Evolutionary conservation across 805 yeast genomes (phyloP), one percentile per base, ranked within the genome.

Genomic region (Pichia nakasei): DNA sequence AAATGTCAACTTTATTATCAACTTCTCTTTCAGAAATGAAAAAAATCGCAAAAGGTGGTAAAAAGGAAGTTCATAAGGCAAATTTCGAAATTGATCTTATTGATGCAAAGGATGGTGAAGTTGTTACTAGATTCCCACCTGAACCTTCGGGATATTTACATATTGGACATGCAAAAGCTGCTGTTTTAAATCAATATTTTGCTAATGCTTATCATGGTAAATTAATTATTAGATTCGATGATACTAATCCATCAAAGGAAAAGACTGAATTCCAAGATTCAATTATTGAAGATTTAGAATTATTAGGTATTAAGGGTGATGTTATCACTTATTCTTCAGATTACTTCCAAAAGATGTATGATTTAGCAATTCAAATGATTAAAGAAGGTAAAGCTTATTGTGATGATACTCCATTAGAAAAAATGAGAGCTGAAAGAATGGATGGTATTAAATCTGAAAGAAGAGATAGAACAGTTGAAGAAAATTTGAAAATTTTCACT

Each of bases 91-190:
- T 93, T 58, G 93, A 86, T 58, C 77, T 93, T 53, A 85, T 84
- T 47, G 94, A 80, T 62, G 99, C 99, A 47, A 80, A 76, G 58
- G 80, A 83, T 46, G 99, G 99, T 52, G 72, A 89, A 67, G 99
- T 93, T 46, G 97, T 94, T 43, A 94, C 98, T 43, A 84, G 99
- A 70, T 93, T 93, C 80, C 98, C 96, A 42, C 99, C 99, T 52
- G 99, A 93, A 72, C 99, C 99, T 48, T 85, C 95, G 69, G 99
- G 99, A 69, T 93, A 89, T 67, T 76, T 93, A 67, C 99, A 93
- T 68, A 93, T 93, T 68, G 99, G 99, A 55, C 99, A 93, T 63
- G 98, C 96, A 48, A 93, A 93, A 68, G 98, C 98, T 49, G 99
- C 99, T 44, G 74, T 93, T 47, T 76, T 93, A 63, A 93, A 93